A percentile compares a stretch with the other conserved stretches of the same genome.
These are phyloP conservation scores for Paramecium primaurelia DNA, from an alignment of 73 alveolate species.

Conservation along the genomic window DNA sequence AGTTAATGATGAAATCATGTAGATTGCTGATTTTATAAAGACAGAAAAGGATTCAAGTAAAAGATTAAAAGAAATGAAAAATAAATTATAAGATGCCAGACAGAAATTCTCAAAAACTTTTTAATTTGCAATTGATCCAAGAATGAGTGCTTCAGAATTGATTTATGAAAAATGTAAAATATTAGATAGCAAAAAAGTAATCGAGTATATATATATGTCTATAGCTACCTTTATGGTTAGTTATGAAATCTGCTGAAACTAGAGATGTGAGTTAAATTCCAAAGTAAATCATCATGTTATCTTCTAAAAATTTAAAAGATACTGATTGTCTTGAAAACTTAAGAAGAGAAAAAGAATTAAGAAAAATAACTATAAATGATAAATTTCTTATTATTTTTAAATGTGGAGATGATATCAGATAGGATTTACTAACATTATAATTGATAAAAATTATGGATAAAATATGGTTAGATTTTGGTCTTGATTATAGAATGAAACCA, in stretches of 20 bases:
- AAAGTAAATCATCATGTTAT: background rate
- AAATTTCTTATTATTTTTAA: slow-evolving; percentile 73
- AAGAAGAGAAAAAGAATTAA: background rate
- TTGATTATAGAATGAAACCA: slow-evolving; percentile 90
- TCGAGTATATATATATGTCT: slow-evolving; percentile 11
- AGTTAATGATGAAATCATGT: slow-evolving; percentile 50
- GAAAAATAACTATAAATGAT: background rate
- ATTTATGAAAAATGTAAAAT: slow-evolving; percentile 40
- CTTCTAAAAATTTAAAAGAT: background rate
- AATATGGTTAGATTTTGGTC: slow-evolving; percentile 90
- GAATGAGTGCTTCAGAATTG: slow-evolving; percentile 57
- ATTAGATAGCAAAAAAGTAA: slow-evolving; percentile 67
- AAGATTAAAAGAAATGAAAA: background rate
- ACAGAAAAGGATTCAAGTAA: background rate
- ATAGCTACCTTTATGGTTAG: slow-evolving; percentile 56
- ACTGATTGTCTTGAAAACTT: background rate
- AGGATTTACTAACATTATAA: slow-evolving; percentile 92
- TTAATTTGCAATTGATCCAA: slow-evolving; percentile 62
- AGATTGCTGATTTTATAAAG: slow-evolving; percentile 41
- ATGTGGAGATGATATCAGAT: slow-evolving; percentile 97
- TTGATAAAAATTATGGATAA: slow-evolving; percentile 91
- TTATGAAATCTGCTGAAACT: slow-evolving; percentile 7
- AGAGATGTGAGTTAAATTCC: background rate
- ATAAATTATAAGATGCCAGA: background rate
- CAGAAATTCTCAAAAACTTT: background rate